Base-by-base conservation (phyloP, 805 yeast species). In the Cyberlindnera veronae region DNA sequence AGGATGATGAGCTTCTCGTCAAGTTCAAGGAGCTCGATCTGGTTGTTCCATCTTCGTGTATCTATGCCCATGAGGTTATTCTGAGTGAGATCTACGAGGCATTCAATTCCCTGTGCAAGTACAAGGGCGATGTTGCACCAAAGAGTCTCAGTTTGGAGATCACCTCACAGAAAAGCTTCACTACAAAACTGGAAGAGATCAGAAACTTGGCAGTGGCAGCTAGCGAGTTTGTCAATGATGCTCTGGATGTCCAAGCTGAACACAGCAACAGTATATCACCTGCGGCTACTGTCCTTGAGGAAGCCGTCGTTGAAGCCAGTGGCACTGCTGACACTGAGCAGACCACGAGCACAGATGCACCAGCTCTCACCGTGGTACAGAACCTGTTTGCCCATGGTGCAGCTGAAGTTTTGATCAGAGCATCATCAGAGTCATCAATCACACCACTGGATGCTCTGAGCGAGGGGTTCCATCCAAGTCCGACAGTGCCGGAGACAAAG, bases 1-100 rank as follows among this genome's bases (percentile, higher is more conserved):
- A 47, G 3, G 42, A 36, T 12, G 51, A 48, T 28, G 59, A 53
- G 17, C 28, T 54, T 16, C 19, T 42, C 0, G 18, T 54, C 11
- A 36, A n/a, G 6, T 54, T 56, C 24, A 46, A 38, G 22, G 55
- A 53, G 23, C 49, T 54, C 29, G 48, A 46, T 6, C 13, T 50
- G 1, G 32, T 41, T 2, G 23, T 56, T 6, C 27, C 33, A 2
- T 58, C 54, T 16, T 44, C 55, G 1, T 52, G 49, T 27, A 31
- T 38, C 5, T 38, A 46, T 34, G 45, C 56, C 3, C 42, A 44
- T n/a, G 45, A 50, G 12, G 29, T 55, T 8, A 39, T 40, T 2
- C 32, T 56, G 13, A 18, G 43, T 20, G 56, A 56, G 10, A 23
- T 54, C 2, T 29, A 50, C 10, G 42, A 39, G 12, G 46, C 50